Evolutionary conservation across 805 yeast species (phyloP), one percentile per base, ranked within the genome.

Genomic region (Starmerella stellata): DNA sequence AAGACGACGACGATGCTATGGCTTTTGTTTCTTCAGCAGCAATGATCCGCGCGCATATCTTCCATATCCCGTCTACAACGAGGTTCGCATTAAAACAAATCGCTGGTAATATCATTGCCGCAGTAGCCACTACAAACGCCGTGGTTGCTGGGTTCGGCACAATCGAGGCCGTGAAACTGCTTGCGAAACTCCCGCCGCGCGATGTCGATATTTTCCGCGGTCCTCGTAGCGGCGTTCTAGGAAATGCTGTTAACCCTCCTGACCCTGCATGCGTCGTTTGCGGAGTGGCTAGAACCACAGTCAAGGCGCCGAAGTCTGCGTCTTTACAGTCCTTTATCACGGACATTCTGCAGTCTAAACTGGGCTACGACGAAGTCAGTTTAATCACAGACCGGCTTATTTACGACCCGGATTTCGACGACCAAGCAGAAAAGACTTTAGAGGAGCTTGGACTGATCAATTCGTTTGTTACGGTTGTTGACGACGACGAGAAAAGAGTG

Each of bases 61-160:
- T 79, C 56, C 95, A 94, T 1, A 65, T 90, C 52, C 77, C 78
- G 53, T 93, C 79, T 35, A 78, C 75, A 40, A 60, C 63, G 31
- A 71, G 70, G 34, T 90, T 92, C 53, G 93, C 82, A 43, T 71
- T 79, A 44, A 90, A 90, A 55, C 92, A 62, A 41, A 83, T 87
- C 46, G 98, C 98, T 0, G 99, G 99, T 4, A 90, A 87, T 57
- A 90, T 90, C 50, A 90, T 90, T 30, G 98, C 99, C 0, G 98
- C 98, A 0, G 85, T 92, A 49, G 96, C 98, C 4, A 90, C 98
- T 1, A 87, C 95, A 3, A 90, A 90, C 56, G 96, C 98, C 1
- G 76, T 90, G 13, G 75, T 90, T 49, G 83, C 95, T 0, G 98
- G 98, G 0, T 69, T 82, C 47, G 77, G 90, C 14, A 75, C 83